phyloP scores from a whole-genome alignment of 805 yeast species.

The Kuraishia cidri region DNA sequence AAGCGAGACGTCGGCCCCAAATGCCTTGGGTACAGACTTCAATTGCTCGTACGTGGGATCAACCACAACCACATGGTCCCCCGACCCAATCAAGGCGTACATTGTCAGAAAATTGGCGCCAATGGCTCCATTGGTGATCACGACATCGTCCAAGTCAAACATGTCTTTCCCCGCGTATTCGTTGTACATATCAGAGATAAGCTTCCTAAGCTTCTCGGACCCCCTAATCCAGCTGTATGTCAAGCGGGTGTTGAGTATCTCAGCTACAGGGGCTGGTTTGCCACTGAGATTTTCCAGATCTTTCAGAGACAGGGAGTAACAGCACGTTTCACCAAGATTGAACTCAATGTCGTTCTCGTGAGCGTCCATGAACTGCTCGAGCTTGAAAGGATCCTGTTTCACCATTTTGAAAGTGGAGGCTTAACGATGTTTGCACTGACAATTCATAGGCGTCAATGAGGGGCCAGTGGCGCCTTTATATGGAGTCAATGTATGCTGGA shows the following conservation, averaged over 20 bases:
- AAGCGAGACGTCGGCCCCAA: slow-evolving; percentile 30
- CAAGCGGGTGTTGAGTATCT: slow-evolving; percentile 18
- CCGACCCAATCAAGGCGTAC: slow-evolving; percentile 31
- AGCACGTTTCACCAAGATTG: slow-evolving; percentile 47
- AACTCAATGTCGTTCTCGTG: slow-evolving; percentile 28
- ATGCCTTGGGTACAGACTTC: slow-evolving; percentile 34
- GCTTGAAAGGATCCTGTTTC: slow-evolving; percentile 33
- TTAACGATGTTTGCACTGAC: no score
- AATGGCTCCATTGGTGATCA: slow-evolving; percentile 47
- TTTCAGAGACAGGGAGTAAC: slow-evolving; percentile 29
- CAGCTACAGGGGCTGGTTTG: slow-evolving; percentile 12
- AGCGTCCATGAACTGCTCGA: slow-evolving; percentile 47
- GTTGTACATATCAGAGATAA: slow-evolving; percentile 26
- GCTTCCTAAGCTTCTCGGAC: slow-evolving; percentile 24
- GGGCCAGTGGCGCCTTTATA: no score
- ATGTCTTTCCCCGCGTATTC: slow-evolving; percentile 9
- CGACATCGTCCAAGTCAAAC: slow-evolving; percentile 24
- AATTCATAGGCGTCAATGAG: no score
- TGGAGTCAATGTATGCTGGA: no score
- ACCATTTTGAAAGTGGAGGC: no score
- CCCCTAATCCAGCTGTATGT: slow-evolving; percentile 41
- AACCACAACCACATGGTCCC: slow-evolving; percentile 37
- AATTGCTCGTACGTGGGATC: slow-evolving; percentile 45
- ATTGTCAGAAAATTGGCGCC: slow-evolving; percentile 41
- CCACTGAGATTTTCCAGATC: slow-evolving; percentile 25